phyloP scores from a whole-genome alignment of 2,329 filamentous ascomycete species.

The Pseudocercospora cruenta region DNA sequence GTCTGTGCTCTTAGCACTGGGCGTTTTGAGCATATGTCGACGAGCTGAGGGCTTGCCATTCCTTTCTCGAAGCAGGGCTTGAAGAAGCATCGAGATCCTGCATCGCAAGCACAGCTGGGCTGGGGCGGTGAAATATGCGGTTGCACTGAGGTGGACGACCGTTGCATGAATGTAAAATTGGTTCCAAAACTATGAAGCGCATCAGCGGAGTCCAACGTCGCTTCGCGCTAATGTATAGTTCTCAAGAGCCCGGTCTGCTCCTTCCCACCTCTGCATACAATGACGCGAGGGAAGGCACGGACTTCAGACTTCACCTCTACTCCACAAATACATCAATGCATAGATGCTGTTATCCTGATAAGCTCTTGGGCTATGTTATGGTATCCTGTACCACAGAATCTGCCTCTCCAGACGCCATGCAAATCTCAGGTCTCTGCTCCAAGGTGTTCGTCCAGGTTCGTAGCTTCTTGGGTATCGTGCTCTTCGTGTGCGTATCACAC shows the following conservation, averaged over 20 bases:
- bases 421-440: constrained; percentile 5
- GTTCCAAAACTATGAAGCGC: neutral
- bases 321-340: neutral
- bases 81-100: no score
- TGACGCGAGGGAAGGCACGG: neutral
- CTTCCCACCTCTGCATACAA: neutral
- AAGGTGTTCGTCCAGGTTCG: neutral
- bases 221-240: neutral
- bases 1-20: no score
- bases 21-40: no score
- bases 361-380: neutral
- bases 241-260: neutral
- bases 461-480: constrained; percentile 6
- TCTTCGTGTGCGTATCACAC: neutral
- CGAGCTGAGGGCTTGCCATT: no score
- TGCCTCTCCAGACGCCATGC: constrained; percentile 1
- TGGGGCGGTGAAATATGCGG: no score
- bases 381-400: constrained; percentile 1
- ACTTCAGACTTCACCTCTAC: neutral
- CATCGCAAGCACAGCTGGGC: neutral
- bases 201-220: neutral
- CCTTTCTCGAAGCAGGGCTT: neutral
- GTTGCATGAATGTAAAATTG: no score
- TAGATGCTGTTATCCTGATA: constrained; percentile 7
- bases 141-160: no score